These are phyloP conservation scores for Avena atlantica DNA, from an alignment of 176 grass and related monocot genomes.

Conservation along the genomic window DNA sequence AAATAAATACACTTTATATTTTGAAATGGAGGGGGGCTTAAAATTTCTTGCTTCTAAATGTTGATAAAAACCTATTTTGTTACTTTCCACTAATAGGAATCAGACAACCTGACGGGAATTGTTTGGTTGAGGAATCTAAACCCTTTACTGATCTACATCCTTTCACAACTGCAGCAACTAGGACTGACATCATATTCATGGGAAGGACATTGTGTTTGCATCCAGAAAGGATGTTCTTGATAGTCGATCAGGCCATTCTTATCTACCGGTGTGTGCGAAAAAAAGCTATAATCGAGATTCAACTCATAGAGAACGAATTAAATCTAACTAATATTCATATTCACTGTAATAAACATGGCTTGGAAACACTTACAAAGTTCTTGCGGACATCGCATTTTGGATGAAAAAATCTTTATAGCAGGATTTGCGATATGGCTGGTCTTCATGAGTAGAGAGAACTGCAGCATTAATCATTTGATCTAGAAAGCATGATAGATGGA, in stretches of 20 bases:
- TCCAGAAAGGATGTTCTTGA: conserved; percentile 92
- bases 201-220: conserved; percentile 85
- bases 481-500: conserved; percentile 4
- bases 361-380: conserved; percentile 64
- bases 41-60: too few species aligned
- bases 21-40: too few species aligned
- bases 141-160: conserved; percentile 75
- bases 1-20: too few species aligned
- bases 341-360: conserved; percentile 20
- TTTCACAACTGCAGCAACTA: conserved; percentile 95
- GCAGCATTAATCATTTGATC: conserved; percentile 36
- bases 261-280: too few species aligned
- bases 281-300: not conserved
- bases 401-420: conserved; percentile 80
- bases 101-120: too few species aligned
- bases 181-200: conserved; percentile 89
- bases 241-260: conserved; percentile 45
- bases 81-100: too few species aligned
- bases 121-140: conserved; percentile 16
- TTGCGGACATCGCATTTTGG: conserved; percentile 92
- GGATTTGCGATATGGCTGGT: conserved; percentile 79
- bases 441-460: conserved; percentile 78
- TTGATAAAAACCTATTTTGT: too few species aligned
- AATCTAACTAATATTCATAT: not conserved
- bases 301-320: conserved; percentile 22